phyloP scores from a whole-genome alignment of 2,329 filamentous ascomycete species.

The Tolypocladium tundrense region DNA sequence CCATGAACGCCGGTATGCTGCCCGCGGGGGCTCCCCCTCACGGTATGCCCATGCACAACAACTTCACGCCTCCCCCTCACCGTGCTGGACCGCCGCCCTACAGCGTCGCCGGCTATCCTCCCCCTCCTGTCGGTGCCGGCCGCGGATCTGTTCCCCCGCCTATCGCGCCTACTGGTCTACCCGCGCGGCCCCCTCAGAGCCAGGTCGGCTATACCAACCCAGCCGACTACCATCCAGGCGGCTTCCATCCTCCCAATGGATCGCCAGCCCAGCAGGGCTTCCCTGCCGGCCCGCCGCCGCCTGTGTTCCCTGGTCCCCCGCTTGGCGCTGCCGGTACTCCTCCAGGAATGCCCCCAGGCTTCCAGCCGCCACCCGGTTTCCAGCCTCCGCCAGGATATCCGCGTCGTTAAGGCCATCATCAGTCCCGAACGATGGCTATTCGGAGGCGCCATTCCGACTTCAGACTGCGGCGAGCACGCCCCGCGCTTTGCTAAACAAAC shows the following conservation, averaged over 20 bases:
- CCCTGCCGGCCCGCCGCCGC: constrained; percentile 24
- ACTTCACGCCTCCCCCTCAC: constrained; percentile 24
- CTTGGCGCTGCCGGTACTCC: constrained; percentile 21
- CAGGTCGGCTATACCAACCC: constrained; percentile 35
- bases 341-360: constrained; percentile 33
- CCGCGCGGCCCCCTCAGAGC: constrained; percentile 37
- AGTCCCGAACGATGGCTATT: too few relatives aligned
- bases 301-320: constrained; percentile 27
- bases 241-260: constrained; percentile 27
- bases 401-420: constrained; percentile 11
- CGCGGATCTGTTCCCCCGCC: constrained; percentile 29
- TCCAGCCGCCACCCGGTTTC: constrained; percentile 36
- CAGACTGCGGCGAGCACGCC: constrained; percentile 1
- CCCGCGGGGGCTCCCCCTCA: constrained; percentile 15
- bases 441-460: neutral
- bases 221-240: constrained; percentile 36
- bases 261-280: constrained; percentile 29
- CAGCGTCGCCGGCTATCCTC: constrained; percentile 13
- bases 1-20: constrained; percentile 14
- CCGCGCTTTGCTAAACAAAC: neutral
- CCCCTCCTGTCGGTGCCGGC: constrained; percentile 15
- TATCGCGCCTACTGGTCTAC: constrained; percentile 38
- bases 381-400: constrained; percentile 27
- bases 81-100: constrained; percentile 23
- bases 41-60: constrained; percentile 26